Conservation (phyloP, 352 stramenopile genomes). For the Pythium coloratum region DNA sequence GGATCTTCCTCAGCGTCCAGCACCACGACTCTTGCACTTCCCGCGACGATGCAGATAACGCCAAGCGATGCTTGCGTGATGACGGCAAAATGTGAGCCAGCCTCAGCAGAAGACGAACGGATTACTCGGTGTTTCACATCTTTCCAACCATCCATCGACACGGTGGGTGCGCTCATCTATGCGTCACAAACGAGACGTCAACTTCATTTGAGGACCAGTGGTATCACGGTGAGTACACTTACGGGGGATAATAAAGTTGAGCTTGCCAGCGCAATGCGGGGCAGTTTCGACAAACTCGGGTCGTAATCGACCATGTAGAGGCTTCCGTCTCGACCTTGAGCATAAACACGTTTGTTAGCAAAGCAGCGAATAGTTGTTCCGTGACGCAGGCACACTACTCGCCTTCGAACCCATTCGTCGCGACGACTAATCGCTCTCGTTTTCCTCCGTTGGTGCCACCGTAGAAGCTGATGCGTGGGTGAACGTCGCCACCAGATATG, state of each 20-base stretch:
- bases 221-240: background rate
- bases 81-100: constrained; percentile 11
- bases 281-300: background rate
- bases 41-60: constrained; percentile 45
- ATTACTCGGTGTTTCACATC: background rate
- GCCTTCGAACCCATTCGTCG: constrained; percentile 15
- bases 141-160: background rate
- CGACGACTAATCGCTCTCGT: constrained; percentile 35
- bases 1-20: constrained; percentile 64
- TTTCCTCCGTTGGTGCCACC: constrained; percentile 32
- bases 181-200: background rate
- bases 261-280: background rate
- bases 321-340: background rate
- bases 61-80: constrained; percentile 54
- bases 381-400: background rate
- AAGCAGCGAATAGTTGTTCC: background rate
- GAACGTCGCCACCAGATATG: constrained; percentile 1
- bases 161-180: background rate
- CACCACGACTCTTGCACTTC: constrained; percentile 39
- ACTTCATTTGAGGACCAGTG: background rate
- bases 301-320: background rate
- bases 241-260: background rate
- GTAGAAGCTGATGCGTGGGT: constrained; percentile 40
- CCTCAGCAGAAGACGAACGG: background rate
- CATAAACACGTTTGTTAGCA: background rate